phyloP scores from a whole-genome alignment of 2,329 filamentous ascomycete species.

The Pleomassaria siparia region DNA sequence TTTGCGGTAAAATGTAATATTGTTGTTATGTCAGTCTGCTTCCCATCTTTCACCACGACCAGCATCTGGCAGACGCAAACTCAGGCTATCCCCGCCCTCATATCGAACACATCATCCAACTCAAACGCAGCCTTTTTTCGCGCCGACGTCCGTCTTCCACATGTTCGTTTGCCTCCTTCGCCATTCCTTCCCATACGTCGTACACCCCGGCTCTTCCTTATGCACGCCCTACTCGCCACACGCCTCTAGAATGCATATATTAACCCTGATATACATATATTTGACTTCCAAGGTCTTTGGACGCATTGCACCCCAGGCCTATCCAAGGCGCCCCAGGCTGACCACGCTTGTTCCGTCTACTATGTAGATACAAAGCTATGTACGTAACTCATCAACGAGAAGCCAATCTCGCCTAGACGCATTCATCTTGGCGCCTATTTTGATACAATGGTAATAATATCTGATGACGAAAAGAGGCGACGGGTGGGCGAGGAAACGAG shows the following conservation, averaged over 20 bases:
- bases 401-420: background rate
- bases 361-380: background rate
- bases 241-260: background rate
- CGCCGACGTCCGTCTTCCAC: background rate
- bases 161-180: background rate
- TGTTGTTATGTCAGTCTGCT: no score
- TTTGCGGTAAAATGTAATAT: no score
- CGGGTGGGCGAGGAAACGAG: background rate
- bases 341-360: no score
- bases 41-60: background rate
- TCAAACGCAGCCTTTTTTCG: background rate
- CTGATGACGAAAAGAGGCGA: no score
- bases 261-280: background rate
- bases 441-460: background rate
- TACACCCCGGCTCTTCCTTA: background rate
- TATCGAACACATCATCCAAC: background rate
- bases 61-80: background rate
- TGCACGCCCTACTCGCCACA: constrained; percentile 1
- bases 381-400: background rate
- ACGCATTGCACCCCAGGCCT: background rate
- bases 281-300: background rate
- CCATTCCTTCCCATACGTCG: constrained; percentile 1
- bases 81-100: background rate
- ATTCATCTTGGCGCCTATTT: background rate
- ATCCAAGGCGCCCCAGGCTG: background rate